A percentile compares a stretch with the other conserved stretches of the same genome.
Evolutionary conservation across 805 yeast genomes (phyloP).

Genomic region (Suhomyces faveliae): DNA sequence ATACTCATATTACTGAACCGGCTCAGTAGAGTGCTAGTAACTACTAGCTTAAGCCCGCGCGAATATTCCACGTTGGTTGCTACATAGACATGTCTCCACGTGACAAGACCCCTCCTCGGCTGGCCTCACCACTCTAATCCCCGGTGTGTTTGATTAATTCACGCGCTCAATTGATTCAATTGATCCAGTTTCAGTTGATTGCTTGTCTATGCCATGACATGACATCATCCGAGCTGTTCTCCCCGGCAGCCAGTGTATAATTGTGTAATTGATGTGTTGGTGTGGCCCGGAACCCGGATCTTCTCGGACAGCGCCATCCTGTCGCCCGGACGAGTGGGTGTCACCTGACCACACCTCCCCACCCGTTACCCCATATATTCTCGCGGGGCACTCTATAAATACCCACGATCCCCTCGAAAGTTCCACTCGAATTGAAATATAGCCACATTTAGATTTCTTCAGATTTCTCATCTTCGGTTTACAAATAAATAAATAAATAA

Average conservation of each 20-base stretch:
- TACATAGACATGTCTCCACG: too few relatives aligned
- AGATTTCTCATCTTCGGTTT: constrained; percentile 1
- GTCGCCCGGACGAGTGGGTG: constrained; percentile 4
- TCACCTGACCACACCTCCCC: neutral
- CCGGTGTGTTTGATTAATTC: too few relatives aligned
- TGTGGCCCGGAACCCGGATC: constrained; percentile 1
- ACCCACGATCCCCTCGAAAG: neutral
- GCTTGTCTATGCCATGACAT: too few relatives aligned
- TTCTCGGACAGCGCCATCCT: constrained; percentile 1
- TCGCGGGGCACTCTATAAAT: constrained; percentile 2
- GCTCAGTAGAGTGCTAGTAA: too few relatives aligned
- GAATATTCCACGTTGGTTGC: too few relatives aligned
- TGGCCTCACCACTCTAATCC: too few relatives aligned
- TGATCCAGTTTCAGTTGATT: neutral
- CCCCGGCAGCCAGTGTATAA: too few relatives aligned
- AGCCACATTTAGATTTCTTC: neutral
- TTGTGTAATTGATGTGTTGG: too few relatives aligned
- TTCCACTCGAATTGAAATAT: neutral
- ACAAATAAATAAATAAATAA: neutral
- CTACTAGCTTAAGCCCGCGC: too few relatives aligned
- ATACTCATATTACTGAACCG: too few relatives aligned
- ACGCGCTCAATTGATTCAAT: neutral
- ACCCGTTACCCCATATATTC: constrained; percentile 1
- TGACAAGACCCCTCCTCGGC: too few relatives aligned
- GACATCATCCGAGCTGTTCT: too few relatives aligned